Evolutionary conservation across 108 stramenopile species (phyloP).

Genomic region (Cyclotella baltica): DNA sequence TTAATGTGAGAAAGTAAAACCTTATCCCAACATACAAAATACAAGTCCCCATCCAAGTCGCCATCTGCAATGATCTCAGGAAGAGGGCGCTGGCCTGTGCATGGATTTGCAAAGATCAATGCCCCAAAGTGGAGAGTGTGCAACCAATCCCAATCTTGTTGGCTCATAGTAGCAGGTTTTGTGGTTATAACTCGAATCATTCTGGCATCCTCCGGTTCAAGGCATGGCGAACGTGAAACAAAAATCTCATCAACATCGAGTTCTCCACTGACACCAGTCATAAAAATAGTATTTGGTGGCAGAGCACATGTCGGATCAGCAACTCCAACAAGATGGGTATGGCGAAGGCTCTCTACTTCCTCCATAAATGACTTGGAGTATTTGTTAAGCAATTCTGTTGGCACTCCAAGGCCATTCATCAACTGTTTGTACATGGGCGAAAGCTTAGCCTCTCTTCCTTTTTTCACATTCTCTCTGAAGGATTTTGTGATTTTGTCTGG

Average conservation of each 20-base stretch:
- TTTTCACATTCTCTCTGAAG: slow-evolving; percentile 18
- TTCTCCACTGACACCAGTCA: slow-evolving; percentile 45
- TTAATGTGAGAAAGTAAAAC: slow-evolving; percentile 32
- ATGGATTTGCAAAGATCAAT: slow-evolving; percentile 39
- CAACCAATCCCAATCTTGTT: slow-evolving; percentile 54
- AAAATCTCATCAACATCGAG: slow-evolving; percentile 33
- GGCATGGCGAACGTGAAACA: slow-evolving; percentile 57
- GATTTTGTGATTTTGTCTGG: neutral
- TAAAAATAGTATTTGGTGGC: slow-evolving; percentile 54
- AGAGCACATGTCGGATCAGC: slow-evolving; percentile 58
- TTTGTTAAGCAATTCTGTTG: neutral
- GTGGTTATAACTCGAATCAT: slow-evolving; percentile 29
- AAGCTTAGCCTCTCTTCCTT: slow-evolving; percentile 16
- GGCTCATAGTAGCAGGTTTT: slow-evolving; percentile 60
- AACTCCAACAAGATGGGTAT: slow-evolving; percentile 59
- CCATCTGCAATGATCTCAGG: slow-evolving; percentile 60
- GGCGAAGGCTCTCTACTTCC: slow-evolving; percentile 34
- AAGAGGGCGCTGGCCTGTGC: slow-evolving; percentile 30
- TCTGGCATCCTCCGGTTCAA: slow-evolving; percentile 45
- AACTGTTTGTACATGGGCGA: slow-evolving; percentile 45
- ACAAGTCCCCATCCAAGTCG: slow-evolving; percentile 72
- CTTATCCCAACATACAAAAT: slow-evolving; percentile 64
- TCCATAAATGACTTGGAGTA: slow-evolving; percentile 25
- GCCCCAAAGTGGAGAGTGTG: slow-evolving; percentile 52
- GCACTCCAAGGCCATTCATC: slow-evolving; percentile 35